Evolutionary conservation across 2,329 filamentous ascomycete species (phyloP), one percentile per base, ranked within the genome.

Genomic region (Fusarium sp.): DNA sequence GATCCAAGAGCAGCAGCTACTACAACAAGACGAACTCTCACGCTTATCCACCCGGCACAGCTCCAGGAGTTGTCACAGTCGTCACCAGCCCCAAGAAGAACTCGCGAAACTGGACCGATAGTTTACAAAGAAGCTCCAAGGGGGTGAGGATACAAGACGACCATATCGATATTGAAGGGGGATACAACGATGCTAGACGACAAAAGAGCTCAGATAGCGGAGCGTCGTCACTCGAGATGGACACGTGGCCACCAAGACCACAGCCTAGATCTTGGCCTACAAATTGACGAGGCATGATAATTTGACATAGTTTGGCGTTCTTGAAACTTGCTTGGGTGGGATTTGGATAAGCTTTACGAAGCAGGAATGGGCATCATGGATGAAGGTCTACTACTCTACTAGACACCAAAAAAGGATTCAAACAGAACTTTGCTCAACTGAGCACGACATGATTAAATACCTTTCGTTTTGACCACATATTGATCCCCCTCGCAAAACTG

Each of bases 61-160:
- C 62, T 11, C 63, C 74, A 14, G 67, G 72, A 14, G 76, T 66
- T 10, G 62, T 73, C 12, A 77, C 70, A 30, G 48, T 59, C 14
- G 38, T 70, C 30, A 67, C 71, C 4, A 70, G 74, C 28, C 48
- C 54, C 3, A 70, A 63, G 36, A 78, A 74, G 51, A 54, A 42
- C 28, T 57, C 50, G 11, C 64, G 75, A 38, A 69, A 48, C 45
- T 78, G 76, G 76, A 47, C 65, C 20, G 75, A 76, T 32, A 75
- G 42, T 14, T 35, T 78, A 6, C 73, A 78, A 35, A 63, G 75
- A 36, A 70, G 56, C 18, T 75, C 50, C 12, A 78, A 74, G 41
- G 76, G 76, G 6, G 60, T 78, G 15, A 76, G 74, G 41, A 73
- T 78, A 26, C 44, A 70, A 17, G 76, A 78, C n/a, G 75, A 78